Evolutionary conservation across 2,329 filamentous ascomycete genomes (phyloP), one percentile per base, ranked within the genome.

Genomic region (Volutella citrinella): DNA sequence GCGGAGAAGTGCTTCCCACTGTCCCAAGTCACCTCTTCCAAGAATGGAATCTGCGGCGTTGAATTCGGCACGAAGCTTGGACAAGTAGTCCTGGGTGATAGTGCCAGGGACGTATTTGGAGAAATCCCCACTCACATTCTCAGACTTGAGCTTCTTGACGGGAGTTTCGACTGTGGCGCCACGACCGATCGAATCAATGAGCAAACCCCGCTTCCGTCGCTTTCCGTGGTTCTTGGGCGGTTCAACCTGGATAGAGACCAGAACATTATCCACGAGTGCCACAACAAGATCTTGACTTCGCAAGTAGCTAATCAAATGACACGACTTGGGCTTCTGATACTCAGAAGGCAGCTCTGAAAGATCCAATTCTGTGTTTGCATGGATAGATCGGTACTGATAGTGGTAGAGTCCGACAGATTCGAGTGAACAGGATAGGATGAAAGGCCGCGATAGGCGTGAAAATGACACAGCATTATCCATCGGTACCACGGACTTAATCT

Each of bases 171-270:
- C 50, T 10, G 61, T 59, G 2, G 68, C 64, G 4, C 82, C 84
- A 40, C 81, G 81, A 3, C 84, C 82, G 34, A 90, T 77, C 0
- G 84, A 84, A 53, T 90, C 84, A 20, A 86, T 82, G 17, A 90
- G 64, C 7, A 86, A 66, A 8, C 82, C 81, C 32, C 78, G 72
- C 23, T 73, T 73, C 22, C 74, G 68, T 58, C 76, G 74, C 43
- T 69, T 74, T 38, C 68, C 67, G n/a, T 74, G 68, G 27, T 62
- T 65, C 49, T 71, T 72, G 2, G 78, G 78, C 3, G 74, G 72
- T 51, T 83, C 78, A n/a, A 84, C 64, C 50, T 88, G 84, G 32
- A 89, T 69, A 2, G 78, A 83, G 12, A 87, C 66, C 19, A 91
- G 64, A 27, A 78, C 71, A 26, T 75, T 73, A 19, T 77, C 77